These are phyloP conservation scores for Aspergillus fructus DNA, from an alignment of 2,329 filamentous ascomycete species.

Conservation along the genomic window DNA sequence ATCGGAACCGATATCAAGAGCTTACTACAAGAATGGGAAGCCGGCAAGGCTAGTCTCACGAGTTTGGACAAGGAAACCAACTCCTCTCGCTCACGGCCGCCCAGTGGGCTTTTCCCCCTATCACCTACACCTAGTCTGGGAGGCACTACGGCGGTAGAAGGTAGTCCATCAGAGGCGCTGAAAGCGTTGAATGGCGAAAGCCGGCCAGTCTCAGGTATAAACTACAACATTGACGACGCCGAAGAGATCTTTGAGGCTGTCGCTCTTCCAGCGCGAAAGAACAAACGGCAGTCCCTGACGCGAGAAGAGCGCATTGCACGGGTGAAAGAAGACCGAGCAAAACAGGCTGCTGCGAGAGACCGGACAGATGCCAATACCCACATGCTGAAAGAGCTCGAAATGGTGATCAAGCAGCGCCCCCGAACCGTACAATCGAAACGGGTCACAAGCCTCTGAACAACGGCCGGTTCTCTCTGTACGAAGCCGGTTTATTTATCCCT, in stretches of 20 bases:
- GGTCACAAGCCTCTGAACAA: conserved; percentile 43
- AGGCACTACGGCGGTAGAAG: conserved; percentile 52
- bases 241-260: conserved; percentile 91
- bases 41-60: conserved; percentile 78
- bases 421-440: conserved; percentile 38
- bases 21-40: conserved; percentile 81
- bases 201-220: conserved; percentile 26
- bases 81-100: conserved; percentile 56
- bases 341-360: conserved; percentile 69
- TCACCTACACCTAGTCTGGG: conserved; percentile 49
- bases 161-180: conserved; percentile 67
- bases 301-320: conserved; percentile 84
- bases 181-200: conserved; percentile 73
- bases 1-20: conserved; percentile 84
- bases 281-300: conserved; percentile 64
- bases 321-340: conserved; percentile 82
- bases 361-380: conserved; percentile 78
- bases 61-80: conserved; percentile 79
- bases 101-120: conserved; percentile 45
- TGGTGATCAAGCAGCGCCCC: conserved; percentile 69
- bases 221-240: conserved; percentile 46
- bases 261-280: conserved; percentile 66
- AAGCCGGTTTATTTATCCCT: background rate
- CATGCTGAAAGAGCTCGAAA: conserved; percentile 92
- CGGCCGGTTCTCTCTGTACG: background rate